These are phyloP conservation scores for Helicostylum pulchrum DNA, from an alignment of 192 early-diverging fungal species.

Conservation along the genomic window DNA sequence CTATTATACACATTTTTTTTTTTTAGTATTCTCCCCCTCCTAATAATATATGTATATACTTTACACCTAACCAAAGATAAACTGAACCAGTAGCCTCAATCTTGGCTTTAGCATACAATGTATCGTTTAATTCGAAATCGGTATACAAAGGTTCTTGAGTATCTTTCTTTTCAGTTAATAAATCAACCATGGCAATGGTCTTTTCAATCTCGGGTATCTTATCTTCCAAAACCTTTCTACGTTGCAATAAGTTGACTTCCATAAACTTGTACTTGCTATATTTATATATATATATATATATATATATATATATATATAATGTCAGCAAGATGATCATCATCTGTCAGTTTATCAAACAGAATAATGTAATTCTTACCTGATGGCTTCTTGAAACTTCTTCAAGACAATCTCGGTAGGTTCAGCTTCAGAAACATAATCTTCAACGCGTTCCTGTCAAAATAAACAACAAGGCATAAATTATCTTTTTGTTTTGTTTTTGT, in stretches of 20 bases:
- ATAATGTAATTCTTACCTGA: constrained; percentile 48
- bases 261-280: constrained; percentile 96
- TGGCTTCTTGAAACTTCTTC: constrained; percentile 90
- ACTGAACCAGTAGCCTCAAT: constrained; percentile 77
- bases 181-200: constrained; percentile 84
- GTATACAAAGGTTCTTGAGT: constrained; percentile 62
- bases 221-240: constrained; percentile 75
- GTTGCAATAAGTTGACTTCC: constrained; percentile 87
- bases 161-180: constrained; percentile 56
- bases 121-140: constrained; percentile 93
- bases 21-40: not conserved
- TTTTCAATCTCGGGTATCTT: constrained; percentile 98
- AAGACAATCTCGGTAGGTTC: constrained; percentile 81
- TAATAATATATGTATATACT: constrained; percentile 10
- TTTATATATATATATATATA: too few relatives aligned
- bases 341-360: too few relatives aligned
- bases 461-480: not conserved
- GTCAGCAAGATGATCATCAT: not conserved
- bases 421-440: constrained; percentile 73
- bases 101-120: constrained; percentile 82
- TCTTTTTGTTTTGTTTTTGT: not conserved
- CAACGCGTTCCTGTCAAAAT: constrained; percentile 72
- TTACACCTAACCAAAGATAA: constrained; percentile 93
- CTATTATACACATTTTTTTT: constrained; percentile 43
- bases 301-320: too few relatives aligned